Conservation (phyloP, 2,329 filamentous ascomycete species). For the Daldinia eschscholtzii region DNA sequence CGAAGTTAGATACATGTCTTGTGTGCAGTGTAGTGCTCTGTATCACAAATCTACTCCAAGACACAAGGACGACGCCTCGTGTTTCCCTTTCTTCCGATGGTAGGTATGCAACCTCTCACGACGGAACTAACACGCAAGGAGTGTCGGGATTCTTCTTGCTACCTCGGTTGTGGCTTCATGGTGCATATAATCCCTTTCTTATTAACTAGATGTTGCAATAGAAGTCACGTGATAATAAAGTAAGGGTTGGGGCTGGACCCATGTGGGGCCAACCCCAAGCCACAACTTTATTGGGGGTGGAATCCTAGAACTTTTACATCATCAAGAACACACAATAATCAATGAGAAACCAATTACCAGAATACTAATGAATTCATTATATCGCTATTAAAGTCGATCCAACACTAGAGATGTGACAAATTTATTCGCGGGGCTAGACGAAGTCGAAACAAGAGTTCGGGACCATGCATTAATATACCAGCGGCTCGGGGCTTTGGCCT, state of each 20-base stretch:
- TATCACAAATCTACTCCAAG: conserved; percentile 21
- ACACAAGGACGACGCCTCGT: conserved; percentile 4
- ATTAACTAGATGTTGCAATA: too few species aligned
- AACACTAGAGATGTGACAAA: neutral
- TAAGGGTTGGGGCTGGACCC: too few species aligned
- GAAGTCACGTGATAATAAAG: too few species aligned
- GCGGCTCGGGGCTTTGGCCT: conserved; percentile 14
- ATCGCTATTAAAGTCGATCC: too few species aligned
- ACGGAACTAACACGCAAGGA: conserved; percentile 5
- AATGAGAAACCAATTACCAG: too few species aligned
- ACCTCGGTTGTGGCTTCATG: conserved; percentile 3
- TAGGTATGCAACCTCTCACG: neutral
- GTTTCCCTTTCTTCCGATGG: neutral
- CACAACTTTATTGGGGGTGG: too few species aligned
- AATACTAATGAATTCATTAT: too few species aligned
- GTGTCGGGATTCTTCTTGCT: neutral
- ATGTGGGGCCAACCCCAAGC: too few species aligned
- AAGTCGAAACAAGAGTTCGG: conserved; percentile 36
- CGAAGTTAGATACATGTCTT: conserved; percentile 9
- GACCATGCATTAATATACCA: conserved; percentile 2
- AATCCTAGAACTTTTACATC: too few species aligned
- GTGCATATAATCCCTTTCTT: neutral
- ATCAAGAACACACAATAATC: too few species aligned
- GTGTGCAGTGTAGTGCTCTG: conserved; percentile 11
- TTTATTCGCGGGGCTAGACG: conserved; percentile 12